Base-by-base conservation (phyloP, 2,329 filamentous ascomycete genomes). In the Botrytis squamosa region DNA sequence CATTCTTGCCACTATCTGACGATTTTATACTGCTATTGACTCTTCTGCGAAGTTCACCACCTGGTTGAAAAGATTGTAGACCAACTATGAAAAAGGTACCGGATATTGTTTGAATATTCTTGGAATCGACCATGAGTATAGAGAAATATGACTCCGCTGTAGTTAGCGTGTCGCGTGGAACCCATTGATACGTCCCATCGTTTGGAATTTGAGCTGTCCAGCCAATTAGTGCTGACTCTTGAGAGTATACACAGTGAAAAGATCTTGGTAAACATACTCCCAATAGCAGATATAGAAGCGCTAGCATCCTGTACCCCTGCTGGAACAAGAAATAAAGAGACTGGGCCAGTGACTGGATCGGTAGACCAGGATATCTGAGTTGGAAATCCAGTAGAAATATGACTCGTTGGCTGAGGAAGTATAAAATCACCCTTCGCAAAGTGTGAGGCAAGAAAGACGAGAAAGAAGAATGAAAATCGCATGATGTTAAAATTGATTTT, bases 261-360 rank as follows among this genome's bases (percentile, higher is more conserved):
- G 14, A 29, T 55, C n/a, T 55, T 52, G 25, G 10, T 25, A 52
- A 52, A n/a, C 49, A 52, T 52, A 52, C 49, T 52, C 49, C 25
- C 49, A 52, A 52, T 52, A 22, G 42, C 12, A 14, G 7, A 29
- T 33, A 64, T 71, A 16, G 69, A 44, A n/a, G 33, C 29, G 22
- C 38, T 18, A 42, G 22, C 22, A 52, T 71, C 42, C 29, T 49
- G 29, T 22, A 38, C 59, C 25, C 40, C 42, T 49, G 59, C 69
- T 62, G 57, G 69, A 64, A 63, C 69, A 49, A 71, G 69, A 63
- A 63, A 71, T 10, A 71, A 49, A 33, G 69, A 71, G 22, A 71
- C 14, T 29, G 69, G 69, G n/a, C 40, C 40, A 14, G 59, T 20
- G 40, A 71, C 49, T 29, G 25, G 62, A 22, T 49, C 33, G 4